Evolutionary conservation across 2,329 filamentous ascomycete genomes (phyloP), one percentile per base, ranked within the genome.

Genomic region (Apiospora marii): DNA sequence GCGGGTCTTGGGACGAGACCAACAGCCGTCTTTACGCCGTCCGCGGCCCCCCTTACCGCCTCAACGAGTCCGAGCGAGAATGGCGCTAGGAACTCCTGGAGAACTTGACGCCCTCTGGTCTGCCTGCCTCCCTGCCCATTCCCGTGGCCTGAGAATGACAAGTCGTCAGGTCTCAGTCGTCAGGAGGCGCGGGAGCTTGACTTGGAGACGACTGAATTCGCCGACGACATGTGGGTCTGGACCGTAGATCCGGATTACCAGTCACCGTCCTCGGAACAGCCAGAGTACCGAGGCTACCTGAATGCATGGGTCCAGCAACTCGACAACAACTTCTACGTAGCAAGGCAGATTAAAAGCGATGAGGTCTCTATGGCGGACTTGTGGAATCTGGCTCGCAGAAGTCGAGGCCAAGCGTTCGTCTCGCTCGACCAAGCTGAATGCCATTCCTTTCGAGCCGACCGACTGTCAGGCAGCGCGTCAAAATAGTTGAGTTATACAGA

Each of bases 181-280:
- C 46, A 19, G 13, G 51, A 58, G 27, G 24, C 13, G 4, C 24
- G 2, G 8, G 51, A 34, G 27, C 2, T 22, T 6, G 49, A 19
- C 1, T 16, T 27, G 5, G 51, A 34, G 14, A 16, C 14, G 4
- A 10, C 5, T 12, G 37, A 3, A 6, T 16, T 53, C 24, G 46
- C 67, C 30, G 70, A 71, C 30, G 30, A 71, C 3, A 49, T 41
- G 61, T 71, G 70, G 58, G 61, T 68, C 13, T 71, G 70, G 61
- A 46, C 70, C 41, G 46, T 71, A 10, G 43, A 71, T 24, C 70
- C 46, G n/a, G 70, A 71, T n/a, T 53, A 41, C 16, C 7, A 68
- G 34, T 61, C 69, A 34, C 61, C 69, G 12, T 41, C 19, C 19
- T 8, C 58, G 30, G 19, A 61, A 61, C 27, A 16, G 16, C 16